Percentiles rank a stretch among this genome's conserved stretches.
These are phyloP conservation scores for Coriolopsis trogii DNA, from an alignment of 1,284 basidiomycete species.

Conservation along the genomic window DNA sequence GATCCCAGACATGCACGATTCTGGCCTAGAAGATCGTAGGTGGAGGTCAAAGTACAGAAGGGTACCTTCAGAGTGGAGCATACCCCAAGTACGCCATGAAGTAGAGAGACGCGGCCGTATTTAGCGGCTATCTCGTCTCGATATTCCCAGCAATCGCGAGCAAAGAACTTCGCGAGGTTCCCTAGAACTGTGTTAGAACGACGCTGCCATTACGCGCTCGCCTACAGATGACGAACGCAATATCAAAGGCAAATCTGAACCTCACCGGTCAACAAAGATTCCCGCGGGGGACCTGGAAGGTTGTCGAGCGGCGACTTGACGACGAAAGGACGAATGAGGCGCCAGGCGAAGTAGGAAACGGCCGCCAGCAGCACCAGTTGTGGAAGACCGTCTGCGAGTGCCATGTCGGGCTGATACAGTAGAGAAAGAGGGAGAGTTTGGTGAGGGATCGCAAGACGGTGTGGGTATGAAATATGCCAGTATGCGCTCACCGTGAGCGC, in stretches of 20 bases:
- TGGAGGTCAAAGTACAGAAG: not conserved
- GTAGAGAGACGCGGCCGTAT: conserved; percentile 8
- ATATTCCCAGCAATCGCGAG: conserved; percentile 16
- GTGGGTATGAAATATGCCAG: not conserved
- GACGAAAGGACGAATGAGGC: conserved; percentile 6
- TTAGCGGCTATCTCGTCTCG: conserved; percentile 7
- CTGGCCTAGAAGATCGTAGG: not conserved
- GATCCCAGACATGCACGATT: conserved; percentile 27
- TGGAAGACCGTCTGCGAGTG: conserved; percentile 1
- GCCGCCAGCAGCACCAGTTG: conserved; percentile 8
- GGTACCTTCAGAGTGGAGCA: not conserved
- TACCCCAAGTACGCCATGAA: conserved; percentile 14
- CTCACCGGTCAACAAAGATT: conserved; percentile 10
- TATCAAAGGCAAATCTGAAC: not conserved
- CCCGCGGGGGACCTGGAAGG: conserved; percentile 14
- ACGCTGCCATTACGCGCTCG: too few relatives aligned
- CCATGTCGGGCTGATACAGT: conserved; percentile 7
- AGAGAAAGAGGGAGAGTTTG: too few relatives aligned
- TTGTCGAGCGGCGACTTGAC: conserved; percentile 15
- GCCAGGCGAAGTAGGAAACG: conserved; percentile 12
- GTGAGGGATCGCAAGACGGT: not conserved
- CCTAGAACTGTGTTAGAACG: too few relatives aligned
- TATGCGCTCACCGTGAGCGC: too few relatives aligned
- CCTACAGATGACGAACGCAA: too few relatives aligned
- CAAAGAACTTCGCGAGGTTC: conserved; percentile 10